These are phyloP conservation scores for Cladobotryum protrusum DNA, from an alignment of 2,329 filamentous ascomycete species.

Conservation along the genomic window DNA sequence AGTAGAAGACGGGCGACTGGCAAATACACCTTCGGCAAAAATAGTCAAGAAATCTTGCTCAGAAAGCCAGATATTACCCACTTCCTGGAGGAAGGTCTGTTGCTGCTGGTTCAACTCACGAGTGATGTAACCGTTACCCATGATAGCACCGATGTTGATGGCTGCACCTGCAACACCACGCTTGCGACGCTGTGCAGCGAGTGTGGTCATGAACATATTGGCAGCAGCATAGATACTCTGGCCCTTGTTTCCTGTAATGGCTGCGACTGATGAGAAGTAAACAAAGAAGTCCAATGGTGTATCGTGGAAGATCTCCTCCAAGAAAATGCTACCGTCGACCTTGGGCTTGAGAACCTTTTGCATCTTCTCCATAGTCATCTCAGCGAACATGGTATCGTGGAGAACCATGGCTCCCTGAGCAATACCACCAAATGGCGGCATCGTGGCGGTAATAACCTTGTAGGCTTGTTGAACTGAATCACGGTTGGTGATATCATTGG, in stretches of 20 bases:
- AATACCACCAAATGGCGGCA: slow-evolving; percentile 35
- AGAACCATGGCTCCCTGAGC: slow-evolving; percentile 41
- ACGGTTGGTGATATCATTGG: slow-evolving; percentile 11
- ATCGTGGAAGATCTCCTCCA: slow-evolving; percentile 26
- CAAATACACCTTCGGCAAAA: not conserved
- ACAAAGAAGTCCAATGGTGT: slow-evolving; percentile 33
- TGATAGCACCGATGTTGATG: slow-evolving; percentile 32
- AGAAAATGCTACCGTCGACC: slow-evolving; percentile 24
- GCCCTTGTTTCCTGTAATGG: slow-evolving; percentile 23
- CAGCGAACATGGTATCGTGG: slow-evolving; percentile 25
- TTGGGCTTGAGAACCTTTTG: slow-evolving; percentile 26
- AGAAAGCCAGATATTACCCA: not conserved
- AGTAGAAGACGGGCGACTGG: not conserved
- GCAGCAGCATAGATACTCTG: slow-evolving; percentile 42
- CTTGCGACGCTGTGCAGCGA: slow-evolving; percentile 30
- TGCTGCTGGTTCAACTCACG: not conserved
- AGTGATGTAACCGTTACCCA: slow-evolving; percentile 28
- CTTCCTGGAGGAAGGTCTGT: not conserved
- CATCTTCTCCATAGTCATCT: slow-evolving; percentile 22
- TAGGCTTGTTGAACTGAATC: slow-evolving; percentile 6
- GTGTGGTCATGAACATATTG: slow-evolving; percentile 35
- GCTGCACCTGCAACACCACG: slow-evolving; percentile 33
- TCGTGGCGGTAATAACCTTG: slow-evolving; percentile 14
- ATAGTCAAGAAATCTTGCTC: not conserved
- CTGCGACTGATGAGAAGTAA: slow-evolving; percentile 26